Conservation (phyloP, 2,329 filamentous ascomycete genomes). For the Verticillium zaregamsianum region DNA sequence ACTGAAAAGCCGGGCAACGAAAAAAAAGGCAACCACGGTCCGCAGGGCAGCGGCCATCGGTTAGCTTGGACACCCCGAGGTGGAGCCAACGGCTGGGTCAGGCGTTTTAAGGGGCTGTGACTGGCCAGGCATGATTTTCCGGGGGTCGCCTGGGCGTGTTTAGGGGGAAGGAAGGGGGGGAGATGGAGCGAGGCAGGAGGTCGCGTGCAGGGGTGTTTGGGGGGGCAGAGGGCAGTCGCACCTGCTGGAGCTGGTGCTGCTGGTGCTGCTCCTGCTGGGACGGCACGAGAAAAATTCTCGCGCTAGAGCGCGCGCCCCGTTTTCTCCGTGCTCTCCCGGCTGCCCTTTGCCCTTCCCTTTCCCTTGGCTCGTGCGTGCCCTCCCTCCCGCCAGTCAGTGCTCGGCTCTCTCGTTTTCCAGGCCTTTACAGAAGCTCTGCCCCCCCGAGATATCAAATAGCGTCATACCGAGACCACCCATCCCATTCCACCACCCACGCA, state of each 20-base stretch:
- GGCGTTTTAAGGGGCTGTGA: neutral
- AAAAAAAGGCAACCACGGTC: neutral
- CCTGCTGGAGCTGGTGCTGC: neutral
- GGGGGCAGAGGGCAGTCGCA: neutral
- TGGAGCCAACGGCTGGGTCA: neutral
- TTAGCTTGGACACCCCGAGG: neutral
- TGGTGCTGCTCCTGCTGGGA: neutral
- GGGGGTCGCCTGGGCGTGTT: neutral
- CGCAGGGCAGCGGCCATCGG: neutral
- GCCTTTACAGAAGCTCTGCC: slow-evolving; percentile 1
- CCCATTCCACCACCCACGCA: neutral
- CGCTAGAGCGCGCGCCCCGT: slow-evolving; percentile 10
- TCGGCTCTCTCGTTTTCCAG: neutral
- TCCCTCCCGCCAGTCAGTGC: neutral
- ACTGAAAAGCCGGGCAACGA: neutral
- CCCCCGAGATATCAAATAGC: slow-evolving; percentile 8
- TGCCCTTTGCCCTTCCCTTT: neutral
- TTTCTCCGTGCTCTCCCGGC: slow-evolving; percentile 10
- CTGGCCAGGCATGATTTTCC: neutral
- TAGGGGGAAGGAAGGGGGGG: neutral
- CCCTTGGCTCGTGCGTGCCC: neutral
- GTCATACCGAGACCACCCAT: slow-evolving; percentile 10
- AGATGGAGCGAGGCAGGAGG: neutral
- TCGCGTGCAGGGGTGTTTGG: neutral
- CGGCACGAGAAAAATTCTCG: slow-evolving; percentile 7